Evolutionary conservation across 768 basidiomycete genomes (phyloP).

Genomic region (Obba rivulosa): DNA sequence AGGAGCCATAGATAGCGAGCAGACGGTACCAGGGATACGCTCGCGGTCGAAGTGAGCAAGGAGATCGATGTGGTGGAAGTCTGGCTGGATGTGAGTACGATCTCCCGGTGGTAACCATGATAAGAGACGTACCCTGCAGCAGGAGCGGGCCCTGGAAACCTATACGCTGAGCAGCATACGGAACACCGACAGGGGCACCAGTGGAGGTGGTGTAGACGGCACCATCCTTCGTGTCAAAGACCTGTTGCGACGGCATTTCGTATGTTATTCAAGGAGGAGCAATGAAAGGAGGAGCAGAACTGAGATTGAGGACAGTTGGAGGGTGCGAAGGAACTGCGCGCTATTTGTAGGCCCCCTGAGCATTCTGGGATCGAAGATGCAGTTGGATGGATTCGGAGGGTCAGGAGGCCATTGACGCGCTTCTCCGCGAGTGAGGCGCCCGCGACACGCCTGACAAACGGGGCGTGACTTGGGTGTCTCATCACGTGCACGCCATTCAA

Average conservation of each 20-base stretch:
- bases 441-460: no score
- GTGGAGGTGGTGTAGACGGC: conserved; percentile 82
- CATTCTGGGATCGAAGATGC: no score
- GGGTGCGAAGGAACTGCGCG: background rate
- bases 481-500: conserved; percentile 6
- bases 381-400: no score
- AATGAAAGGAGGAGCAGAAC: conserved; percentile 1
- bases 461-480: no score
- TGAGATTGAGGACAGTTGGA: background rate
- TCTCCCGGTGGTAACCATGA: background rate
- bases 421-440: no score
- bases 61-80: conserved; percentile 86
- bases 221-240: conserved; percentile 47
- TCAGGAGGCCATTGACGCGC: no score
- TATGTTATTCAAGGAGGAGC: background rate
- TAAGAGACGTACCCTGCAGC: conserved; percentile 57
- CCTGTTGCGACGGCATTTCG: conserved; percentile 61
- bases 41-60: conserved; percentile 93
- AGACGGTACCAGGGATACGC: conserved; percentile 63
- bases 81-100: conserved; percentile 32
- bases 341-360: conserved; percentile 4
- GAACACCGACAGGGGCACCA: conserved; percentile 70
- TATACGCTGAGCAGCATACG: conserved; percentile 74
- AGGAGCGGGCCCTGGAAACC: conserved; percentile 79
- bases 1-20: background rate